phyloP scores from a whole-genome alignment of 805 yeast species.

The Candida sphagnicola region DNA sequence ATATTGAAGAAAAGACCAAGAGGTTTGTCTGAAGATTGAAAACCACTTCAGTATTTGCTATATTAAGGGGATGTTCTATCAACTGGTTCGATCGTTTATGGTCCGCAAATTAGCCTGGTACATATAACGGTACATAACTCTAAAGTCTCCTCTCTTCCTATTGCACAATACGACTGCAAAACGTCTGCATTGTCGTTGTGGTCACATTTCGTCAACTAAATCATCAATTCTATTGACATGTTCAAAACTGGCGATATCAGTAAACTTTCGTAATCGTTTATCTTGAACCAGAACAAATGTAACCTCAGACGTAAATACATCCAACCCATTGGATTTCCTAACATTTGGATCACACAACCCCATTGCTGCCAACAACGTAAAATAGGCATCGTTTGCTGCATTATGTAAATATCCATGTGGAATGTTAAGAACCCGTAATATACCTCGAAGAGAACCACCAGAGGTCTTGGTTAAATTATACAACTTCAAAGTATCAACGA shows the following conservation, averaged over 20 bases:
- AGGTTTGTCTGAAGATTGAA: too few species aligned
- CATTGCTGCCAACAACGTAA: conserved; percentile 50
- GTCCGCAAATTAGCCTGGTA: too few species aligned
- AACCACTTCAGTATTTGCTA: too few species aligned
- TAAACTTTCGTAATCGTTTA: neutral
- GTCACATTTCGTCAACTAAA: neutral
- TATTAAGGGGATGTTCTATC: too few species aligned
- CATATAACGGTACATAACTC: too few species aligned
- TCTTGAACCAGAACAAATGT: neutral
- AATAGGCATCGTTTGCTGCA: conserved; percentile 70
- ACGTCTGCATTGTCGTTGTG: too few species aligned
- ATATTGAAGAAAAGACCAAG: too few species aligned
- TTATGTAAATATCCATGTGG: conserved; percentile 63
- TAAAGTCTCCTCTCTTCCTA: too few species aligned
- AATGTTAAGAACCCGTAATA: conserved; percentile 43
- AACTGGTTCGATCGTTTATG: too few species aligned
- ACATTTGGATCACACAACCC: conserved; percentile 47
- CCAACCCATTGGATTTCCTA: conserved; percentile 18
- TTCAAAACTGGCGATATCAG: neutral
- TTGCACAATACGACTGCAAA: too few species aligned
- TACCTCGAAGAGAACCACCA: conserved; percentile 43
- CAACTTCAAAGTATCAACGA: conserved; percentile 47
- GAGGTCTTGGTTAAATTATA: conserved; percentile 37
- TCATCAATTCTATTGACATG: neutral
- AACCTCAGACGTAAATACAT: conserved; percentile 7